Conservation (phyloP, 2,329 filamentous ascomycete species). For the Beauveria pseudobassiana region DNA sequence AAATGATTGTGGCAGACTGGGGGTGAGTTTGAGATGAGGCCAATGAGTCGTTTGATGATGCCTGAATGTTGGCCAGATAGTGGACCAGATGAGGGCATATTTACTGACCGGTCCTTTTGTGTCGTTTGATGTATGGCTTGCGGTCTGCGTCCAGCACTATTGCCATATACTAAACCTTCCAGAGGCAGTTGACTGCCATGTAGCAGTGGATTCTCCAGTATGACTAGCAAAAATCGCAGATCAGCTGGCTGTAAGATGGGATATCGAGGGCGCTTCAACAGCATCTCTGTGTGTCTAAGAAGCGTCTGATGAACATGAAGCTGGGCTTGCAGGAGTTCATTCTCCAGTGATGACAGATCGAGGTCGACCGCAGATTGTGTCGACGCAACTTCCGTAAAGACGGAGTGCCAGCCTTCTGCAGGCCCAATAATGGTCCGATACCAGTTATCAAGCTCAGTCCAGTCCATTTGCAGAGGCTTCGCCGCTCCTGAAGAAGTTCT, state of each 20-base stretch:
- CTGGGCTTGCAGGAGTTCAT: slow-evolving; percentile 48
- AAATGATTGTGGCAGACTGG: slow-evolving; percentile 70
- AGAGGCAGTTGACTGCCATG: slow-evolving; percentile 38
- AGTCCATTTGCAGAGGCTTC: slow-evolving; percentile 63
- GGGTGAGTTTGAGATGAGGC: slow-evolving; percentile 68
- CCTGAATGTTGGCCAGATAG: slow-evolving; percentile 65
- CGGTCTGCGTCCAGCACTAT: slow-evolving; percentile 15
- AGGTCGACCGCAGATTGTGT: slow-evolving; percentile 23
- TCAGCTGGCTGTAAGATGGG: slow-evolving; percentile 61
- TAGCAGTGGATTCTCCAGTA: slow-evolving; percentile 72
- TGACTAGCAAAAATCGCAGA: slow-evolving; percentile 68
- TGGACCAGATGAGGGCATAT: slow-evolving; percentile 30
- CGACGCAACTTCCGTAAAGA: slow-evolving; percentile 45
- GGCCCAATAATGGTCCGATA: slow-evolving; percentile 62
- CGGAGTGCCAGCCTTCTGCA: slow-evolving; percentile 57
- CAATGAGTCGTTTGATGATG: slow-evolving; percentile 77
- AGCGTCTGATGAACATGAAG: slow-evolving; percentile 61
- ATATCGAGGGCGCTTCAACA: slow-evolving; percentile 72
- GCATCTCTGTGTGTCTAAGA: slow-evolving; percentile 68
- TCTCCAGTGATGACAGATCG: slow-evolving; percentile 38
- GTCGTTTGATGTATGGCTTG: slow-evolving; percentile 13
- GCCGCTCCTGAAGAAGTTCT: not conserved
- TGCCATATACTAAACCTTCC: slow-evolving; percentile 31
- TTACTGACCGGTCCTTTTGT: slow-evolving; percentile 14
- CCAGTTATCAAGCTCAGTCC: slow-evolving; percentile 64